A percentile compares a stretch with the other conserved stretches of the same genome.
Conservation (phyloP, 2,329 filamentous ascomycete species). For the Botryosphaeria dothidea region DNA sequence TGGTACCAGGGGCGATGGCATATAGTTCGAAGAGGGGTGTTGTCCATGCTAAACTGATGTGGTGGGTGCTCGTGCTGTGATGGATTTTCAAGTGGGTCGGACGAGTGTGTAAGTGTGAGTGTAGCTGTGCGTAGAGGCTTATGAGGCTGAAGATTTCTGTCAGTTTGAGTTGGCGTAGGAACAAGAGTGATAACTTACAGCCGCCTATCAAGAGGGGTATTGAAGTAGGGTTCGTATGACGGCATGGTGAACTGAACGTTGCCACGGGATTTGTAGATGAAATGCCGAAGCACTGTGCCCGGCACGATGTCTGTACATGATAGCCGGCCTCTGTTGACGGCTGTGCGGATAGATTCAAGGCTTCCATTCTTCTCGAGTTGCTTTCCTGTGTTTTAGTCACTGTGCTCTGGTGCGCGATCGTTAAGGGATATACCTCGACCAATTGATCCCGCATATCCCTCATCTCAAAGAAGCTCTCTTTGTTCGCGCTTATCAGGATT, state of each 20-base stretch:
- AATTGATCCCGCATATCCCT: slow-evolving; percentile 68
- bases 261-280: slow-evolving; percentile 89
- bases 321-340: slow-evolving; percentile 71
- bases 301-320: slow-evolving; percentile 74
- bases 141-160: slow-evolving; percentile 59
- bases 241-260: slow-evolving; percentile 98
- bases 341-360: slow-evolving; percentile 71
- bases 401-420: neutral
- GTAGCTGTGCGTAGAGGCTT: slow-evolving; percentile 81
- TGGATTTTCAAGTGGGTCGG: slow-evolving; percentile 84
- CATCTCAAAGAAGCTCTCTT: slow-evolving; percentile 90
- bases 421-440: slow-evolving; percentile 50
- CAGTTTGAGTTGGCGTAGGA: neutral
- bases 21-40: slow-evolving; percentile 93
- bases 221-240: slow-evolving; percentile 71
- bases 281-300: slow-evolving; percentile 80
- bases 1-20: slow-evolving; percentile 79
- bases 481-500: slow-evolving; percentile 87
- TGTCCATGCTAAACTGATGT: slow-evolving; percentile 83
- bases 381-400: slow-evolving; percentile 36
- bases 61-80: slow-evolving; percentile 69
- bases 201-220: slow-evolving; percentile 60
- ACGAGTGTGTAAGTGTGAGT: slow-evolving; percentile 81
- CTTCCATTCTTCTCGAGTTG: slow-evolving; percentile 76
- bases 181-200: slow-evolving; percentile 44